Conservation (phyloP, 164 flowering plant genomes). For the Tetracentron sinense region DNA sequence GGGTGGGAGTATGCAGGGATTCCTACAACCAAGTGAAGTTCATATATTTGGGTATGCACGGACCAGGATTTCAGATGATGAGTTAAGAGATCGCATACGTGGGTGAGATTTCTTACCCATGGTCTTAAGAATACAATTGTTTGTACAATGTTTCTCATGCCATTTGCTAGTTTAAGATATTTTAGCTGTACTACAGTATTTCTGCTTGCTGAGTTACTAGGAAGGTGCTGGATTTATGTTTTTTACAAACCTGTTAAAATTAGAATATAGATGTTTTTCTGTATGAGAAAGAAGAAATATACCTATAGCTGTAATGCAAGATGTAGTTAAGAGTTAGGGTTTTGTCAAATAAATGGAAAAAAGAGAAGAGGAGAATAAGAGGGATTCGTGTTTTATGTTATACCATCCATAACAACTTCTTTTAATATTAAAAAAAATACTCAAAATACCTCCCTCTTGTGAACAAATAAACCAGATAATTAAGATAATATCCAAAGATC, state of each 20-base stretch:
- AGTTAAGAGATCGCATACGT: slow-evolving; percentile 64
- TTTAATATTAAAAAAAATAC: too few species aligned
- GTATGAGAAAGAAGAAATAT: not conserved
- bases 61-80: slow-evolving; percentile 76
- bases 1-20: slow-evolving; percentile 61
- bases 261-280: not conserved
- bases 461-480: too few species aligned
- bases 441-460: too few species aligned
- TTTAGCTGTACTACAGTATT: not conserved
- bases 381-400: too few species aligned
- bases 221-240: not conserved
- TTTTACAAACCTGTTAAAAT: not conserved
- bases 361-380: too few species aligned
- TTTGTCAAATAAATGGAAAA: not conserved
- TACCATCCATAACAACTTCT: too few species aligned
- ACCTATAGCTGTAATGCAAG: not conserved
- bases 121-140: slow-evolving; percentile 1
- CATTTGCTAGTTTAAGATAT: not conserved
- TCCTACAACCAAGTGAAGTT: slow-evolving; percentile 66
- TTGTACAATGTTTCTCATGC: too few species aligned
- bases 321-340: not conserved
- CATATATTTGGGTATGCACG: slow-evolving; percentile 97
- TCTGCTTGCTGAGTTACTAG: not conserved
- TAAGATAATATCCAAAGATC: not conserved
- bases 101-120: slow-evolving; percentile 47